Evolutionary conservation across 1,284 basidiomycete genomes (phyloP), one percentile per base, ranked within the genome.

Genomic region (Phlebopus sp.): DNA sequence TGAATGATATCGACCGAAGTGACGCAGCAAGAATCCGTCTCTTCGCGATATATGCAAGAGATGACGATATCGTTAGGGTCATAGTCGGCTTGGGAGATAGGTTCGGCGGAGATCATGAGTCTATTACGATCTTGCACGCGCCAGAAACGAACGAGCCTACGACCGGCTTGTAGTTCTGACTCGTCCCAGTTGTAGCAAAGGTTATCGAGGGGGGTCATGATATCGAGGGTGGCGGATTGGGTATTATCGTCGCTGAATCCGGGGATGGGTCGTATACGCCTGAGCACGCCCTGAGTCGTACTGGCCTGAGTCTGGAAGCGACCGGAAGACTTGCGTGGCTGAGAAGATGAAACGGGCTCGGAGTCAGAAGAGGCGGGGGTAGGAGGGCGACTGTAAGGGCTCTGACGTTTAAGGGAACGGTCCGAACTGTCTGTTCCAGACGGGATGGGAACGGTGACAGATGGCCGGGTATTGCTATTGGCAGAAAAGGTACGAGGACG

Each of bases 1-100:
- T 89, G 92, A 63, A 98, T 96, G 63, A 93, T 85, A 66, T 98
- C 95, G 53, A 97, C 95, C 0, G 92, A 96, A 11, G 95, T 98
- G 55, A 94, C 84, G 67, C 84, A 95, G 71, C 84, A 95, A 19
- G 82, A 74, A 56, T 86, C 82, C 37, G 78, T 81, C 48, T 90
- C 86, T 46, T 86, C 80, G 49, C 90, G 84, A 64, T 87, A 92
- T 65, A 98, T 96, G 75, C 95, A 97, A 1, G 92, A 96, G 50
- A 90, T 79, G 55, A 89, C 84, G 52, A 76, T 78, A 59, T 82
- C 81, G 3, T 69, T 68, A 5, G 72, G 59, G 36, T 67, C 54
- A 57, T 85, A 89, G 11, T 83, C 79, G 27, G 82, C 74, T 49
- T 81, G 82, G 0, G 64, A 58, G 59, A 90, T 77, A 17, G 75